Base-by-base conservation (phyloP, 164 flowering plant species). In the Chimonanthus praecox region DNA sequence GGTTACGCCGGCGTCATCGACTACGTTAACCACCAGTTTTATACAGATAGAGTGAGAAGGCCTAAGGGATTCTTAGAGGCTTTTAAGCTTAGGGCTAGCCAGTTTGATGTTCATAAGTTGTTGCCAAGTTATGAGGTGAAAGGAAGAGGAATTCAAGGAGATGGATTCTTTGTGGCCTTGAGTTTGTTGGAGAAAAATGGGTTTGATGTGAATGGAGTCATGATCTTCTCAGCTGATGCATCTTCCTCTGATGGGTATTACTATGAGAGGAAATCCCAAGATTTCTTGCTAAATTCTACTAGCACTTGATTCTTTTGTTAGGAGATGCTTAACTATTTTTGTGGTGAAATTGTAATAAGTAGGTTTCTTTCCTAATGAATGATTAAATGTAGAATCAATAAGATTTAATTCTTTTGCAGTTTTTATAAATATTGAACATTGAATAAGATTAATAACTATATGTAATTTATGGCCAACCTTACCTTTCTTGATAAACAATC, bases 81-180 rank as follows among this genome's bases (percentile, higher is more conserved):
- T 1, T 88, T 83, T 65, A 33, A 44, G 69, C 73, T 82, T 6
- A 82, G 87, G 20, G 79, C 84, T 7, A 43, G 3, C 13, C 78
- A 84, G 50, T 88, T 67, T 47, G 79, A 74, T 48, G 72, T 49
- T 43, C 78, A 74, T 0, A 87, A 83, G 80, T 69, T 88, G 76
- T 61, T 88, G 77, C 91, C 91, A 11, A 80, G 86, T 71, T 87
- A 87, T 74, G 88, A 88, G 73, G 80, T 88, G 11, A 70, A 85
- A 62, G 91, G 90, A 16, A 85, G 91, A 47, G 94, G 90, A n/a
- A 88, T 89, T 74, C 91, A 89, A 80, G 94, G 94, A 74, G 89
- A 89, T 75, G 81, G 84, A 21, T 88, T 89, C 70, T 89, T 89
- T 65, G 82, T 71, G 6, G 88, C 90, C 2, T 77, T 87, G 80